These are phyloP conservation scores for Dactylellina haptotyla DNA, from an alignment of 2,329 filamentous ascomycete genomes.

Conservation along the genomic window DNA sequence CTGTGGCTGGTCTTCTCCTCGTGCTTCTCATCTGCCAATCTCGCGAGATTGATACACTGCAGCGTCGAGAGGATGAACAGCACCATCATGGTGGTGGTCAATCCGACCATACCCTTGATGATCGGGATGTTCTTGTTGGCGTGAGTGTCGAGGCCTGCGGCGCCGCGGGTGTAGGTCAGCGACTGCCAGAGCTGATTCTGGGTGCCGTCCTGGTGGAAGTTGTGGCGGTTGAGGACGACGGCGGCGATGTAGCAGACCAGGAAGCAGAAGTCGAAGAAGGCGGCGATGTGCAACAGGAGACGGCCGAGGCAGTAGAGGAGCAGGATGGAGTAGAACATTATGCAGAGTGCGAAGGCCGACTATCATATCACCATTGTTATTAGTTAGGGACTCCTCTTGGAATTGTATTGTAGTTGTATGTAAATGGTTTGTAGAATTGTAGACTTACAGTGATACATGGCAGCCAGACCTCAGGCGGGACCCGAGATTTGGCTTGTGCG, in stretches of 20 bases:
- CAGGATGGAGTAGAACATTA: constrained; percentile 46
- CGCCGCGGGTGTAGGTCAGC: constrained; percentile 17
- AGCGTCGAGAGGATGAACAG: constrained; percentile 46
- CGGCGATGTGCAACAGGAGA: constrained; percentile 51
- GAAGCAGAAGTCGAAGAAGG: constrained; percentile 54
- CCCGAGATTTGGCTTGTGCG: constrained; percentile 33
- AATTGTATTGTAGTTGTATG: neutral
- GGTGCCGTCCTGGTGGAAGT: constrained; percentile 42
- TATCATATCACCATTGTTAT: constrained; percentile 5
- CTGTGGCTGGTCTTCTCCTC: constrained; percentile 51
- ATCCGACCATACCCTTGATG: constrained; percentile 38
- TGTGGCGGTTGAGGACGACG: constrained; percentile 48
- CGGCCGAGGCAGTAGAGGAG: constrained; percentile 53
- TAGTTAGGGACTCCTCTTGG: neutral
- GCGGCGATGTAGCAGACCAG: constrained; percentile 50
- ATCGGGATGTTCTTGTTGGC: constrained; percentile 27
- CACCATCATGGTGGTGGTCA: constrained; percentile 48
- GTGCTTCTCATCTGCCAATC: constrained; percentile 48
- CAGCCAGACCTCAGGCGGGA: constrained; percentile 44
- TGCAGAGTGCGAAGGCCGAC: constrained; percentile 50
- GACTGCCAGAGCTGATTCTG: constrained; percentile 32
- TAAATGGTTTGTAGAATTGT: neutral
- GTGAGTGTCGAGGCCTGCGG: constrained; percentile 25
- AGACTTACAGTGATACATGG: constrained; percentile 50
- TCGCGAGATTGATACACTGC: constrained; percentile 45